phyloP scores from a whole-genome alignment of 495 filamentous ascomycete genomes.

The Tuber borchii region DNA sequence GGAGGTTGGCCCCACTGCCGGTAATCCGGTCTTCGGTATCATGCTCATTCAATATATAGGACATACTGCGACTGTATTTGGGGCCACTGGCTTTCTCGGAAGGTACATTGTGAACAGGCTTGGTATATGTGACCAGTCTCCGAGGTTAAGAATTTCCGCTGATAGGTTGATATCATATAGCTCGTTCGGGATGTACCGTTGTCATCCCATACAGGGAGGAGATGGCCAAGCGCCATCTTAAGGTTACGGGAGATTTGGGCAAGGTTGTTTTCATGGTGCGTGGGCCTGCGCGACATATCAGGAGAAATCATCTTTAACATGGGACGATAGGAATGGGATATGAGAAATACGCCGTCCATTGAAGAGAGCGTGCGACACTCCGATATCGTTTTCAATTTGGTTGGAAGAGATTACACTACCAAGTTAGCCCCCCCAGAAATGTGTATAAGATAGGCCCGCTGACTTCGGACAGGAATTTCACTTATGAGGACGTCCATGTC shows the following conservation, averaged over 20 bases:
- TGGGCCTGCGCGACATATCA: background rate
- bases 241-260: slow-evolving; percentile 87
- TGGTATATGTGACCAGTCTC: slow-evolving; percentile 52
- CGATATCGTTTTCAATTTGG: slow-evolving; percentile 92
- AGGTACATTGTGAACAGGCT: slow-evolving; percentile 96
- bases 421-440: slow-evolving; percentile 57
- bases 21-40: background rate
- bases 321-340: slow-evolving; percentile 71
- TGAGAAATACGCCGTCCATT: slow-evolving; percentile 90
- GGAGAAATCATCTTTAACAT: slow-evolving; percentile 16
- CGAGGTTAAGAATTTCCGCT: slow-evolving; percentile 34
- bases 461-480: slow-evolving; percentile 66
- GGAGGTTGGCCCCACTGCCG: slow-evolving; percentile 57
- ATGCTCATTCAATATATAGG: slow-evolving; percentile 49
- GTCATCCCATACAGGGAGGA: slow-evolving; percentile 93
- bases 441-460: background rate
- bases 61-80: slow-evolving; percentile 95
- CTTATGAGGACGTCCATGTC: slow-evolving; percentile 83
- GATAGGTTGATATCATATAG: slow-evolving; percentile 48
- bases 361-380: slow-evolving; percentile 95
- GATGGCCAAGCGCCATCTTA: slow-evolving; percentile 94
- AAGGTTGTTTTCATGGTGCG: slow-evolving; percentile 74
- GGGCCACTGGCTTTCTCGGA: slow-evolving; percentile 90
- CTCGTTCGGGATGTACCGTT: slow-evolving; percentile 84
- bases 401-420: slow-evolving; percentile 89